Conservation (phyloP, 1,284 basidiomycete genomes). For the Rhodofomes roseus region DNA sequence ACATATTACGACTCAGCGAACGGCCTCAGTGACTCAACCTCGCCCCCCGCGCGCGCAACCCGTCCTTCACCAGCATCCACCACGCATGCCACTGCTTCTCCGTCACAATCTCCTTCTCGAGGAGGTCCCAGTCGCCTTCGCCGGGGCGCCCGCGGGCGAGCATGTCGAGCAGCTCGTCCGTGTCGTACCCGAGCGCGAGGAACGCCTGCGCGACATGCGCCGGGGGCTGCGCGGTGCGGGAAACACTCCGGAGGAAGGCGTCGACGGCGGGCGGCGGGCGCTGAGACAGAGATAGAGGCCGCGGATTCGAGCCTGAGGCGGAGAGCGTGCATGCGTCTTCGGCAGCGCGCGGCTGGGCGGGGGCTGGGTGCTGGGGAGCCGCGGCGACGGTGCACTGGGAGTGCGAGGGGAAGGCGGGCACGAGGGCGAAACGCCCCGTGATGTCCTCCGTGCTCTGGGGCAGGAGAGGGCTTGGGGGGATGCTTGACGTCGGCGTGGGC, state of each 20-base stretch:
- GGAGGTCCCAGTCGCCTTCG: constrained; percentile 2
- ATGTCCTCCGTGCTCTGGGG: not conserved
- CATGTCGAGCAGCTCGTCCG: constrained; percentile 4
- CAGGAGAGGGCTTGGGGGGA: not conserved
- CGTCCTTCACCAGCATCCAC: constrained; percentile 6
- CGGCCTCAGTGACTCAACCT: too few relatives aligned
- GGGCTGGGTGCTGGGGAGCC: not conserved
- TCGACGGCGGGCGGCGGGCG: not conserved
- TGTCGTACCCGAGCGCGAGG: not conserved
- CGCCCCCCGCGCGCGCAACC: constrained; percentile 1
- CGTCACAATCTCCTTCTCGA: not conserved
- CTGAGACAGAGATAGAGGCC: not conserved
- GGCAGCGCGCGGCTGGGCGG: not conserved
- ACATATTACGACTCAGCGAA: too few relatives aligned
- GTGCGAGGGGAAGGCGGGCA: not conserved
- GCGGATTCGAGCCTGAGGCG: not conserved
- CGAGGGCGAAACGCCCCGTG: not conserved
- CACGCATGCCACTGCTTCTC: not conserved
- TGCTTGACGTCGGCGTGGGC: not conserved
- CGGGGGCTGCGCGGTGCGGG: not conserved
- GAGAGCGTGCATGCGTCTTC: not conserved
- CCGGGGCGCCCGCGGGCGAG: not conserved
- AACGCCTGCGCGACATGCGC: constrained; percentile 1
- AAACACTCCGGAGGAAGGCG: not conserved
- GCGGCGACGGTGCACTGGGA: not conserved